Evolutionary conservation across 257 asterid genomes (phyloP).

Genomic region (Ocimum tenuiflorum): DNA sequence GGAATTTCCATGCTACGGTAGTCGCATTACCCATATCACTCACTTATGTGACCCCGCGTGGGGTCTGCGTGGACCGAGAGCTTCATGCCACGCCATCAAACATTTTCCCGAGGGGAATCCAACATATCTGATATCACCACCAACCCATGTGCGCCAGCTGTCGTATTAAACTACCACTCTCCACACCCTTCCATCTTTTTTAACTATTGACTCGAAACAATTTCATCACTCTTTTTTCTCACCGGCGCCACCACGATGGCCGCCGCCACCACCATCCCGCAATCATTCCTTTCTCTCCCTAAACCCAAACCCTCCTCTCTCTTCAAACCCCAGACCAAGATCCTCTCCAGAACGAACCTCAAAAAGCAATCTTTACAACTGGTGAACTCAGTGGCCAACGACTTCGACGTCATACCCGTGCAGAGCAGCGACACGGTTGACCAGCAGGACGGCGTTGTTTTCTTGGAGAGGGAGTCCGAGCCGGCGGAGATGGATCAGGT

Average conservation of each 20-base stretch:
- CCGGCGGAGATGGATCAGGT: conserved; percentile 42
- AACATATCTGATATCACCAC: too few species aligned
- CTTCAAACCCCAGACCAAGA: conserved; percentile 12
- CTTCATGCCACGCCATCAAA: too few species aligned
- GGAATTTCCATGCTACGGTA: too few species aligned
- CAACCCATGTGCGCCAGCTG: background rate
- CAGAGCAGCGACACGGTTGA: conserved; percentile 45
- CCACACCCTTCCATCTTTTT: background rate
- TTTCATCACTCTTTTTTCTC: background rate
- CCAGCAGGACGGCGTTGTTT: conserved; percentile 48
- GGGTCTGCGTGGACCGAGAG: too few species aligned
- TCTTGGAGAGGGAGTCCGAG: conserved; percentile 31
- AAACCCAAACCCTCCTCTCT: conserved; percentile 28
- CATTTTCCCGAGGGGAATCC: too few species aligned
- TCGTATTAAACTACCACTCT: conserved; percentile 13
- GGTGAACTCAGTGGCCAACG: conserved; percentile 33
- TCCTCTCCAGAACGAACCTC: conserved; percentile 14
- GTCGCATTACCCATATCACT: too few species aligned
- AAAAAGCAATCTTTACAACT: conserved; percentile 22
- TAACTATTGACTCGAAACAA: conserved; percentile 14
- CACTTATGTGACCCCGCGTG: too few species aligned
- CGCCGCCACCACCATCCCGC: conserved; percentile 36
- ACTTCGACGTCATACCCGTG: conserved; percentile 42
- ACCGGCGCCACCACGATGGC: conserved; percentile 28
- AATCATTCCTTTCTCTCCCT: conserved; percentile 38